A percentile compares a stretch with the other conserved stretches of the same genome.
Conservation (phyloP, 106 monocot species). For the Chionographis japonica region DNA sequence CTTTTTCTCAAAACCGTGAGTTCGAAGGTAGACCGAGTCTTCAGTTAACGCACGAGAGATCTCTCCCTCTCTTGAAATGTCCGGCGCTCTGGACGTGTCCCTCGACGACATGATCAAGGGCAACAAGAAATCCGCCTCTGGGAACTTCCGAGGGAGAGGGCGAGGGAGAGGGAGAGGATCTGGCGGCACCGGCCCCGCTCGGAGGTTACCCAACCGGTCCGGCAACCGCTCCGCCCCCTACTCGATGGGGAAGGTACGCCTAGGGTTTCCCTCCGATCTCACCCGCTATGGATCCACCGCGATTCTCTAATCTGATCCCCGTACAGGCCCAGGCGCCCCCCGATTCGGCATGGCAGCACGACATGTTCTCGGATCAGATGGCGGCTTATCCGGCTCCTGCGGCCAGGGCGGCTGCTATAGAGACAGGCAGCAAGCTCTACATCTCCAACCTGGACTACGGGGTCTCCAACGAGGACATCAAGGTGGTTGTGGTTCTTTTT, state of each 20-base stretch:
- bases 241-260: slow-evolving; percentile 34
- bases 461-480: slow-evolving; percentile 75
- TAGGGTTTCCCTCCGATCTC: slow-evolving; percentile 11
- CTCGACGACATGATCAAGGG: slow-evolving; percentile 80
- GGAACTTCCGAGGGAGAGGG: slow-evolving; percentile 14
- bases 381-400: slow-evolving; percentile 7
- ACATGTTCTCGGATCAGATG: slow-evolving; percentile 32
- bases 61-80: no score
- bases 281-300: not conserved
- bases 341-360: slow-evolving; percentile 27
- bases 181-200: slow-evolving; percentile 29
- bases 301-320: not conserved
- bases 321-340: no score
- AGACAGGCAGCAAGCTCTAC: slow-evolving; percentile 87
- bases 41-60: no score
- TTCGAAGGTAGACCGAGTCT: no score
- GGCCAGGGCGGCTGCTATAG: slow-evolving; percentile 37
- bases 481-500: no score
- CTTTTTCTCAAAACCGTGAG: no score
- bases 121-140: slow-evolving; percentile 55
- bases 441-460: slow-evolving; percentile 77
- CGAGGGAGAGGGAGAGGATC: slow-evolving; percentile 1
- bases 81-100: slow-evolving; percentile 58
- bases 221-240: slow-evolving; percentile 33
- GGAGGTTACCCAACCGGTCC: slow-evolving; percentile 37